phyloP scores from a whole-genome alignment of 176 grass and related monocot genomes.

The Zoysia japonica region DNA sequence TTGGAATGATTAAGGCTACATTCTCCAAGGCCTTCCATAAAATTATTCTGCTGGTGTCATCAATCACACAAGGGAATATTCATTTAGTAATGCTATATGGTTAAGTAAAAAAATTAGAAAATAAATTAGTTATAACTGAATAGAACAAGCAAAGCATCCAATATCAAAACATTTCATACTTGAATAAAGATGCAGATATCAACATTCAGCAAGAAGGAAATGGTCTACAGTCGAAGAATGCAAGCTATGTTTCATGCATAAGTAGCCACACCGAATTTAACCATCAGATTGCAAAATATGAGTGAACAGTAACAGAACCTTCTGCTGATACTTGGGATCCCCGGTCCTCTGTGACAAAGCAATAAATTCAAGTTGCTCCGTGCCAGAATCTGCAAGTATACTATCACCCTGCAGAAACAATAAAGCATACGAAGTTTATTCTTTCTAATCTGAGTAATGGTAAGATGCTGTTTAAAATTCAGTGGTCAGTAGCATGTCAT shows the following conservation, averaged over 20 bases:
- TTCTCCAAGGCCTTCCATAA: slow-evolving; percentile 4
- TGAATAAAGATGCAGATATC: neutral
- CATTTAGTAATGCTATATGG: neutral
- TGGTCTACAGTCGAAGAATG: neutral
- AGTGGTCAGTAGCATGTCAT: slow-evolving; percentile 4
- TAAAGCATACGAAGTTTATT: slow-evolving; percentile 24
- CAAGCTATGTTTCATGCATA: slow-evolving; percentile 20
- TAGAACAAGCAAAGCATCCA: neutral
- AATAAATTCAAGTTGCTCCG: slow-evolving; percentile 97
- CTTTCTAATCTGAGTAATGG: neutral
- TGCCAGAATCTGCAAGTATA: slow-evolving; percentile 96
- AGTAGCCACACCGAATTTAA: slow-evolving; percentile 7
- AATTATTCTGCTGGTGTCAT: neutral
- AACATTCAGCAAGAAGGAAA: neutral
- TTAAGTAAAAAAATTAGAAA: neutral
- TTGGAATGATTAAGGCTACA: neutral
- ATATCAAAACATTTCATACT: neutral
- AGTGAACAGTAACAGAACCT: slow-evolving; percentile 53
- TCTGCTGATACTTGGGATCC: slow-evolving; percentile 87
- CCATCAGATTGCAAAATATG: slow-evolving; percentile 19
- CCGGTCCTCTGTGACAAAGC: slow-evolving; percentile 93
- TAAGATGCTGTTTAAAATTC: neutral
- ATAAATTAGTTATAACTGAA: neutral
- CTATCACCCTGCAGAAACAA: slow-evolving; percentile 73
- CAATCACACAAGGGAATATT: neutral